These are phyloP conservation scores for Ilex asprella DNA, from an alignment of 257 asterid genomes.

Conservation along the genomic window DNA sequence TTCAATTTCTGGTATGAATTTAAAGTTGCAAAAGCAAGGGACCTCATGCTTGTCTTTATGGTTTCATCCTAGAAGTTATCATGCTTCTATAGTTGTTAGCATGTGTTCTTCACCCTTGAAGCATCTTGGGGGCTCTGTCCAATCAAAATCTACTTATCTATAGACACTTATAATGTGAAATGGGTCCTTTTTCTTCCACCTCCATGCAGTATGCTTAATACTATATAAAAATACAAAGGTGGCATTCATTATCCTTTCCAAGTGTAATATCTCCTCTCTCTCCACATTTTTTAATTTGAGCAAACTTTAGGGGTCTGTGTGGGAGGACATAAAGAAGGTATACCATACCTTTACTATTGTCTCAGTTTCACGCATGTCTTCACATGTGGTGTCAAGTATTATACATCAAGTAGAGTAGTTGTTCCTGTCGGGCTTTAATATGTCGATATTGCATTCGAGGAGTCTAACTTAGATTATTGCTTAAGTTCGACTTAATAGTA, in stretches of 20 bases:
- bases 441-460: too few species aligned
- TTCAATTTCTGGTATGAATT: conserved; percentile 32
- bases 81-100: conserved; percentile 52
- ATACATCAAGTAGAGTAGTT: too few species aligned
- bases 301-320: conserved; percentile 5
- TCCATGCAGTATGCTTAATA: conserved; percentile 14
- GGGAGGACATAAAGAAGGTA: conserved; percentile 27
- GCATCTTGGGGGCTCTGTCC: conserved; percentile 11
- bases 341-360: conserved; percentile 15
- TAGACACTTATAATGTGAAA: conserved; percentile 14
- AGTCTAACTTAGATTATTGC: too few species aligned
- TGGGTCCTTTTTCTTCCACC: conserved; percentile 40
- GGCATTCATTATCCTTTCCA: conserved; percentile 19
- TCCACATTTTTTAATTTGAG: neutral
- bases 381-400: conserved; percentile 17
- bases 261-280: conserved; percentile 17
- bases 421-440: too few species aligned
- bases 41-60: conserved; percentile 24
- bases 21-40: conserved; percentile 41
- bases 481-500: too few species aligned
- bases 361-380: conserved; percentile 25
- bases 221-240: conserved; percentile 21
- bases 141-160: conserved; percentile 30
- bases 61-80: conserved; percentile 18
- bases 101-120: conserved; percentile 29